phyloP scores from a whole-genome alignment of 257 asterid genomes.

The Solanum bulbocastanum region DNA sequence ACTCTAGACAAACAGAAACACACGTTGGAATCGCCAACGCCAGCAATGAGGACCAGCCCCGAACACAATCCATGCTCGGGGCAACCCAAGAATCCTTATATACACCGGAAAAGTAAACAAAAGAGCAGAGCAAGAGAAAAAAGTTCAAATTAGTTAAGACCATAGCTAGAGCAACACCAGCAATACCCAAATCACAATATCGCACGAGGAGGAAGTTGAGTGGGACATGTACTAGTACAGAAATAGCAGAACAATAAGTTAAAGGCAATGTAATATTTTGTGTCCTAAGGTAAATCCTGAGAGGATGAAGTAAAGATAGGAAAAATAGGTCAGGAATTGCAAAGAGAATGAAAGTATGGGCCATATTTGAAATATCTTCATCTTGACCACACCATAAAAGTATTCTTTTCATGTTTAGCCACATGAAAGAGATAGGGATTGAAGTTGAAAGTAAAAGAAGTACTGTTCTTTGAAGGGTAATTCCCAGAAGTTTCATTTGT shows the following conservation, averaged over 20 bases:
- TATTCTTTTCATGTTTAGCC: conserved; percentile 73
- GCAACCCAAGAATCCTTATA: conserved; percentile 60
- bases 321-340: conserved; percentile 82
- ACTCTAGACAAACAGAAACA: conserved; percentile 74
- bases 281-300: conserved; percentile 62
- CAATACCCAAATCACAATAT: conserved; percentile 45
- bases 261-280: conserved; percentile 70
- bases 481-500: conserved; percentile 80
- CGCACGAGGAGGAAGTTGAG: conserved; percentile 53
- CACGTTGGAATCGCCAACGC: conserved; percentile 69
- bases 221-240: conserved; percentile 63
- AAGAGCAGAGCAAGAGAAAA: conserved; percentile 34
- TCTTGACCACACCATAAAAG: conserved; percentile 83
- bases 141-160: conserved; percentile 68
- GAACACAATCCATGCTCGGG: conserved; percentile 54
- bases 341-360: conserved; percentile 64
- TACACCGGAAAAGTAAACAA: conserved; percentile 55
- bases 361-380: conserved; percentile 54
- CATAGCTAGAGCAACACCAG: conserved; percentile 84
- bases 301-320: conserved; percentile 72
- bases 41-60: conserved; percentile 63
- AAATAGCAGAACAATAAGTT: conserved; percentile 51
- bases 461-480: conserved; percentile 76
- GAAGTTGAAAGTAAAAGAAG: conserved; percentile 66
- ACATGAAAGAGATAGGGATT: conserved; percentile 66